phyloP scores from a whole-genome alignment of 257 asterid genomes.

The Nicotiana tabacum region DNA sequence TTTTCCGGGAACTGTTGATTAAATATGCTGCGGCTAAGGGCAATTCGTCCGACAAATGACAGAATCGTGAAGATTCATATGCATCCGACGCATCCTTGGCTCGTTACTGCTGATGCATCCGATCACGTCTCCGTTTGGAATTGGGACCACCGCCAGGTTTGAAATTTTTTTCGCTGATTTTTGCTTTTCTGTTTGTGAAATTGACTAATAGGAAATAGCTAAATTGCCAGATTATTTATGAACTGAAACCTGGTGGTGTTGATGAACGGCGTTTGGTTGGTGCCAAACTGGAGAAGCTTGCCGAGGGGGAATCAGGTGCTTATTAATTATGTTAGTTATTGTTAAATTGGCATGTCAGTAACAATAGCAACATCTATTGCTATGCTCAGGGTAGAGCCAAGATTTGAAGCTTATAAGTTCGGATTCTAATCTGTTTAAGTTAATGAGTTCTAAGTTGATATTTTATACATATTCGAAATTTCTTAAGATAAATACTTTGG shows the following conservation, averaged over 20 bases:
- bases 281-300: constrained; percentile 91
- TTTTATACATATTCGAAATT: too few relatives aligned
- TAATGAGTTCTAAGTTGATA: too few relatives aligned
- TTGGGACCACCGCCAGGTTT: constrained; percentile 99
- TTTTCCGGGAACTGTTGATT: neutral
- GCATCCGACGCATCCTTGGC: constrained; percentile 99
- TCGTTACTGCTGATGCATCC: constrained; percentile 93
- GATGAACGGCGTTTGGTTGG: constrained; percentile 99
- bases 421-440: too few relatives aligned
- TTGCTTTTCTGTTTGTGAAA: neutral
- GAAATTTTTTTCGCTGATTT: neutral
- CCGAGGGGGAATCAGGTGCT: constrained; percentile 88
- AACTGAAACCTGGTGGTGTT: constrained; percentile 97
- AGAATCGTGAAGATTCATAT: constrained; percentile 91
- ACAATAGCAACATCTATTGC: neutral
- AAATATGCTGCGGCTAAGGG: constrained; percentile 67
- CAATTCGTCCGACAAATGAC: constrained; percentile 93
- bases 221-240: constrained; percentile 70
- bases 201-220: neutral
- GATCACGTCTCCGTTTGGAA: constrained; percentile 99
- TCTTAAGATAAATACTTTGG: too few relatives aligned
- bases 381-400: neutral
- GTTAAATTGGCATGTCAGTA: neutral
- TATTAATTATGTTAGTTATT: neutral
- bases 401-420: too few relatives aligned